Evolutionary conservation across 2,329 filamentous ascomycete species (phyloP), one percentile per base, ranked within the genome.

Genomic region (Ascochyta koolunga): DNA sequence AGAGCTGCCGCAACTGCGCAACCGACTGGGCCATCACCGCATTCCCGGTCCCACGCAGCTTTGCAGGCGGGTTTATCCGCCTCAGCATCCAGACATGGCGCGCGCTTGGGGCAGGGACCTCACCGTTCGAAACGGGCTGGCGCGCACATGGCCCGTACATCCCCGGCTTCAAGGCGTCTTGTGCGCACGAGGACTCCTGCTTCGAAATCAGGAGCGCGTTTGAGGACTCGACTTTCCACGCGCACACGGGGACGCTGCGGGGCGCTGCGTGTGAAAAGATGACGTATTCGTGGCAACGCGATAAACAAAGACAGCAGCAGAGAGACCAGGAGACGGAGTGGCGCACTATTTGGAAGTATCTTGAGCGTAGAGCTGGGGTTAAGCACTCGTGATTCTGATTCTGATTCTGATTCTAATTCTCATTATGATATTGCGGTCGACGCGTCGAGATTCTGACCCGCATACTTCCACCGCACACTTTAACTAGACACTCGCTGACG

Each of bases 121-220:
- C 37, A 5, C 68, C 68, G 13, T 73, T 73, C 18, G 62, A 70
- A 6, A 44, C 49, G 2, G 31, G 6, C 4, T 73, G 70, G 70
- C 55, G 70, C 2, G 62, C 61, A 1, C 70, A 73, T 52, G 70
- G 68, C 0, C 58, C 63, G n/a, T 54, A 46, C 13, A 41, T 59
- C 2, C 43, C 37, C 25, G 50, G 46, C 1, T 22, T 18, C 8
- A 25, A 41, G 15, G 11, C 22, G 50, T 9, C 11, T 38, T 43
- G 45, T 38, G 29, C 56, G n/a, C n/a, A n/a, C n/a, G n/a, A n/a
- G n/a, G n/a, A n/a, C n/a, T n/a, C n/a, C n/a, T n/a, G n/a, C n/a
- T n/a, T n/a, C n/a, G n/a, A n/a, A 24, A 8, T 24, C 4, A 24
- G 4, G 22, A 24, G 22, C 22, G n/a, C n/a, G n/a, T n/a, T n/a